Evolutionary conservation across 2,329 filamentous ascomycete genomes (phyloP), one percentile per base, ranked within the genome.

Genomic region (Arthrobotrys conoides): DNA sequence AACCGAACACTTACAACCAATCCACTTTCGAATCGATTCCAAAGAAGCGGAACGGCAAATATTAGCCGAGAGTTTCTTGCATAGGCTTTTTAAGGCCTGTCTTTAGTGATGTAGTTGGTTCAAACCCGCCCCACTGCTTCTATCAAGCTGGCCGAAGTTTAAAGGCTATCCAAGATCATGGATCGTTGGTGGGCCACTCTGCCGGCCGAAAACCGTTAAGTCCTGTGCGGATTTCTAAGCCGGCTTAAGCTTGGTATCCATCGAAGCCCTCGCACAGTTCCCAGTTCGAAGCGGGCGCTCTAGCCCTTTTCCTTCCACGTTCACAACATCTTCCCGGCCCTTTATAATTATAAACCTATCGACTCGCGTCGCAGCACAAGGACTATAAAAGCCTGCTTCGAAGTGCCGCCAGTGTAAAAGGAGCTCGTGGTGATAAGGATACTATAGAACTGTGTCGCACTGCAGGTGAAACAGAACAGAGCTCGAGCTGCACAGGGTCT

Each of bases 191-290:
- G 38, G 8, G 12, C 16, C 27, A 22, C 12, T 41, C 24, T 75
- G 71, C 71, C 71, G 71, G 71, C 71, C 71, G 71, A 75, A 75
- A 75, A 55, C 27, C 20, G 24, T 46, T 65, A 41, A 48, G 48
- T 63, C 64, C 55, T 64, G 55, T 75, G 71, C 24, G 51, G 71
- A 75, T 75, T 75, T 75, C 71, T 75, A 75, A 75, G 63, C 63
- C 64, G 51, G 41, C 38, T 18, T 30, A n/a, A 64, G 61, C 46
- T 51, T 65, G 20, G 38, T 49, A n/a, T 33, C 5, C 10, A 20
- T 20, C n/a, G 5, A 16, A 33, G 24, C 1, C 33, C 18, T 41
- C 2, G 6, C 57, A 18, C 18, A 24, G 30, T 16, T 14, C 3
- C 57, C 57, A 63, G 38, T 24, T 12, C 18, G 30, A 48, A 44